Percentiles rank a stretch among this genome's conserved stretches.
Evolutionary conservation across 2,329 filamentous ascomycete species (phyloP).

Genomic region (Lachnellula suecica): DNA sequence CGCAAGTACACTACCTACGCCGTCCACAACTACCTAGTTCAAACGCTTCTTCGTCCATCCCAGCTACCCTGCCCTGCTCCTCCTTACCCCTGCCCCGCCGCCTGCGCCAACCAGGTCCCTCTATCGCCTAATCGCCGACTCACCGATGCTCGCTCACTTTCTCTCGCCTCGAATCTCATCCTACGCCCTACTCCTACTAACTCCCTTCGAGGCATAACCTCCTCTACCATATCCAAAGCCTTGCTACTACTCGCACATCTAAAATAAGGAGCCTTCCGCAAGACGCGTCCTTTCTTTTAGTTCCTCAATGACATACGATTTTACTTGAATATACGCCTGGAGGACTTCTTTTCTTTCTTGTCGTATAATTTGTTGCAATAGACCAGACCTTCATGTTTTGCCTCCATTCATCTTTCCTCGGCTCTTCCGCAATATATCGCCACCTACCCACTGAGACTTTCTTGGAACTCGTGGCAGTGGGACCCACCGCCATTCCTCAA

Average conservation of each 20-base stretch:
- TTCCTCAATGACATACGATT: constrained; percentile 21
- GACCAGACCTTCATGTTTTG: constrained; percentile 27
- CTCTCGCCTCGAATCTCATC: neutral
- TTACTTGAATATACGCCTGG: constrained; percentile 4
- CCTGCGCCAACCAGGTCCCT: neutral
- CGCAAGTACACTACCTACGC: neutral
- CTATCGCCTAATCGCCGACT: neutral
- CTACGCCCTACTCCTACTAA: neutral
- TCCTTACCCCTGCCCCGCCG: neutral
- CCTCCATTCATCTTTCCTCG: constrained; percentile 21
- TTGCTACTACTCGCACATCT: constrained; percentile 1
- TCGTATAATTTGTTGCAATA: constrained; percentile 23
- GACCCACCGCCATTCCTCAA: constrained; percentile 8
- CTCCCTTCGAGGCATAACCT: neutral
- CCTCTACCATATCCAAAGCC: neutral
- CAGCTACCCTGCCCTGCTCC: neutral
- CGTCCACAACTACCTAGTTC: neutral
- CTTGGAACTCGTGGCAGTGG: constrained; percentile 10
- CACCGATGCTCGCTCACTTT: neutral
- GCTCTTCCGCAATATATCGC: constrained; percentile 27
- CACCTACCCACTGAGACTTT: constrained; percentile 22
- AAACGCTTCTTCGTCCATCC: neutral
- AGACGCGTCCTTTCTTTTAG: constrained; percentile 8
- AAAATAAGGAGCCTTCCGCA: neutral
- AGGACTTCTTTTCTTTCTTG: constrained; percentile 18